Evolutionary conservation across 139 green algal genomes (phyloP).

Genomic region (Picochlorum sp.): DNA sequence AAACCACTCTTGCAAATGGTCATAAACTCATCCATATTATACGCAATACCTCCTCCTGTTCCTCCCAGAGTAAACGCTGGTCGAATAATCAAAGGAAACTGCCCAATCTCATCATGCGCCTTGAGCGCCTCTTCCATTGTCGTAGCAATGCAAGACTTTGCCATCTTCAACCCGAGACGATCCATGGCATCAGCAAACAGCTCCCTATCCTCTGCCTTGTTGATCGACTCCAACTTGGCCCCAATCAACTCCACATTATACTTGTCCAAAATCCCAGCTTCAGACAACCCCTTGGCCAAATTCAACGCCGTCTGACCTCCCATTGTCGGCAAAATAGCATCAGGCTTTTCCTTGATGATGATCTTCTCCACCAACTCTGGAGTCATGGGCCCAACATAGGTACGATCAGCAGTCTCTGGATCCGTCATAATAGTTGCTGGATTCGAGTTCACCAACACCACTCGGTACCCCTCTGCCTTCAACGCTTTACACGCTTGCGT

Average conservation of each 20-base stretch:
- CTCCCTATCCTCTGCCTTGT: constrained; percentile 93
- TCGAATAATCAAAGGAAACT: constrained; percentile 95
- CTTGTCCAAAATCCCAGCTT: constrained; percentile 83
- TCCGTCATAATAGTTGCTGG: constrained; percentile 99
- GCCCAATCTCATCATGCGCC: constrained; percentile 35
- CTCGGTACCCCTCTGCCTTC: constrained; percentile 88
- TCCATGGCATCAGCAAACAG: constrained; percentile 93
- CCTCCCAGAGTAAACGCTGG: constrained; percentile 97
- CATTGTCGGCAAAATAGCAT: constrained; percentile 98
- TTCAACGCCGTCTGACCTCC: constrained; percentile 97
- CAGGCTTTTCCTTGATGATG: constrained; percentile 72
- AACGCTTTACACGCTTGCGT: constrained; percentile 98
- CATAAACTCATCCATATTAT: constrained; percentile 97
- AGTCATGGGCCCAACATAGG: constrained; percentile 98
- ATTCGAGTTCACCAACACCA: constrained; percentile 98
- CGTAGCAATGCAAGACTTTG: constrained; percentile 30
- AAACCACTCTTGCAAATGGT: constrained; percentile 68
- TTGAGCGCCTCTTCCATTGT: constrained; percentile 44
- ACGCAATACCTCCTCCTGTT: constrained; percentile 95
- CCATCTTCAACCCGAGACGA: constrained; percentile 70
- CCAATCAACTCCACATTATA: constrained; percentile 95
- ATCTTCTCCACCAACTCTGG: constrained; percentile 83
- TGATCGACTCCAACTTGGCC: constrained; percentile 97
- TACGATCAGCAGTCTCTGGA: constrained; percentile 90
- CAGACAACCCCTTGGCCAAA: constrained; percentile 85